Evolutionary conservation across 2,329 filamentous ascomycete genomes (phyloP), one percentile per base, ranked within the genome.

Genomic region (Clonostachys solani): DNA sequence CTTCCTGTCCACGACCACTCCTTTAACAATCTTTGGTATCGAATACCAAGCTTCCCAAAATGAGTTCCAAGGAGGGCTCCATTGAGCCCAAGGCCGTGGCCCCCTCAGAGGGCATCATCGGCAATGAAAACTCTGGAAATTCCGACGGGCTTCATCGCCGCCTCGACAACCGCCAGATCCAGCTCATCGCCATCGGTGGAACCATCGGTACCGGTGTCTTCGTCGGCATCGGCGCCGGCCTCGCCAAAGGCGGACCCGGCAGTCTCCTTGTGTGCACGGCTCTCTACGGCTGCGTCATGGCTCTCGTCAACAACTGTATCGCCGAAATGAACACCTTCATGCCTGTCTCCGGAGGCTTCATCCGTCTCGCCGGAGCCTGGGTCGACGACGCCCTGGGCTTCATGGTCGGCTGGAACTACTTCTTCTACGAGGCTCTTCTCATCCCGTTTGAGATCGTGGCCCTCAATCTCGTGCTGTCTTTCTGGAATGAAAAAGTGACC

Each of bases 371-470:
- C 7, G 78, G 78, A 16, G 66, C 77, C 51, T 46, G 77, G 74
- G 78, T 81, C 9, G 80, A 84, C 58, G 78, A 82, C 12, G 69
- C 79, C 5, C 65, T 77, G 12, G 78, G 79, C 33, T 81, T 83
- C 52, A 66, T 68, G 47, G 67, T 64, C 42, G 73, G 73, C 19
- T 73, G 70, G 69, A 76, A 74, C 47, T 70, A 76, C 54, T 75
- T 75, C 51, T 63, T 77, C 45, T 75, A 75, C 52, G 72, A 78
- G 54, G 66, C 72, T 4, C 47, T 78, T 10, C 62, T 76, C 2
- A 74, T 78, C 5, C 73, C 74, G 0, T 75, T 74, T 48, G 75
- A 78, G 49, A 76, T 78, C 46, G 70, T 72, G 2, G 69, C 69
- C 37, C 61, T 71, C 40, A 61, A 55, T 33, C 55, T 70, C 4